phyloP scores from a whole-genome alignment of 768 basidiomycete genomes.

The Asterophora lycoperdoides region DNA sequence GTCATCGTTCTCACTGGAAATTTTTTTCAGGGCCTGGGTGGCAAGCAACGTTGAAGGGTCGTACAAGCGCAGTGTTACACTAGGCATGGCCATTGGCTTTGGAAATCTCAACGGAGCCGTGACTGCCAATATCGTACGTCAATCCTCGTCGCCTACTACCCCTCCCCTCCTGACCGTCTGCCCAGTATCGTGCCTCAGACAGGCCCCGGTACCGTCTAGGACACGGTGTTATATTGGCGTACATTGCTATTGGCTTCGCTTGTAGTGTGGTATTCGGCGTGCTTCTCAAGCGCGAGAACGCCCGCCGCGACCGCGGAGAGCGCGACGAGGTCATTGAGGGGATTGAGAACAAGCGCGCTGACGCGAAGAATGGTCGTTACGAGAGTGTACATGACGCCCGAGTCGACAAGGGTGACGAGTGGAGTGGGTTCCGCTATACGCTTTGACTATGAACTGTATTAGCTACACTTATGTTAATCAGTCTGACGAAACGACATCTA shows the following conservation, averaged over 20 bases:
- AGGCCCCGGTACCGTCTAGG: slow-evolving; percentile 67
- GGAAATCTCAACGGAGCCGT: slow-evolving; percentile 71
- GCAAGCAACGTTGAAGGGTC: slow-evolving; percentile 70
- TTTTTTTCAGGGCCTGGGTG: slow-evolving; percentile 56
- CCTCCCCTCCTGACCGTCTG: not conserved
- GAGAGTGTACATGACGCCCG: slow-evolving; percentile 53
- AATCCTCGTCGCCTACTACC: not conserved
- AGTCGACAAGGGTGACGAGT: slow-evolving; percentile 60
- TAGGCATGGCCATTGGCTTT: slow-evolving; percentile 67
- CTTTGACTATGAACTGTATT: slow-evolving; percentile 37
- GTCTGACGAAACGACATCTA: not conserved
- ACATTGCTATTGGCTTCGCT: slow-evolving; percentile 63
- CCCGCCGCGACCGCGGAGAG: slow-evolving; percentile 58
- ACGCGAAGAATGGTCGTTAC: slow-evolving; percentile 51
- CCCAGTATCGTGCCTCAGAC: slow-evolving; percentile 60
- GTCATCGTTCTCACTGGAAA: slow-evolving; percentile 1
- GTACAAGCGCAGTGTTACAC: slow-evolving; percentile 66
- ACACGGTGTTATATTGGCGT: slow-evolving; percentile 64
- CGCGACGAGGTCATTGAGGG: slow-evolving; percentile 63
- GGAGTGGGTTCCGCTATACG: slow-evolving; percentile 75
- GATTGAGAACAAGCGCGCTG: slow-evolving; percentile 37
- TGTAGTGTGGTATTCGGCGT: slow-evolving; percentile 45
- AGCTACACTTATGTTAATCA: slow-evolving; percentile 11
- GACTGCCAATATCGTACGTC: slow-evolving; percentile 58
- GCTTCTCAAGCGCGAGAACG: slow-evolving; percentile 55